These are phyloP conservation scores for Blastomyces gilchristii DNA, from an alignment of 2,329 filamentous ascomycete genomes.

Conservation along the genomic window DNA sequence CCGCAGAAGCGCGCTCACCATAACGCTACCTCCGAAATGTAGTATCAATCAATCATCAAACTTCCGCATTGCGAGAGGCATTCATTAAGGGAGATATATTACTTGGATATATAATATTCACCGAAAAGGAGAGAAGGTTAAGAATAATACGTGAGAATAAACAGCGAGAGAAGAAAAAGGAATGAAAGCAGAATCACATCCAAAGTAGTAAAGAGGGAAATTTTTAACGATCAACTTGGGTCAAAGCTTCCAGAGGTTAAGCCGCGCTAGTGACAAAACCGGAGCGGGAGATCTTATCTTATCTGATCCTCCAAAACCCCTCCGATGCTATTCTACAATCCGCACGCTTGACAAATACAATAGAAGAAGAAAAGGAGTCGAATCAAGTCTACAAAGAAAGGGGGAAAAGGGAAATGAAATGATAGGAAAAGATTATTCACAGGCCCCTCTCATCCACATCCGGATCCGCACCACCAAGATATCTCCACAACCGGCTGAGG, in stretches of 20 bases:
- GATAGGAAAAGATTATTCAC: too few species aligned
- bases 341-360: not conserved
- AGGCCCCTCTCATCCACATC: slow-evolving; percentile 11
- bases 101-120: not conserved
- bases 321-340: too few species aligned
- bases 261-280: too few species aligned
- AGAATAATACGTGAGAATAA: not conserved
- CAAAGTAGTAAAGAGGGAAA: not conserved
- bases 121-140: not conserved
- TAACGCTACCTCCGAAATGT: not conserved
- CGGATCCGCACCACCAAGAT: slow-evolving; percentile 21
- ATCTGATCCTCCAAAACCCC: not conserved
- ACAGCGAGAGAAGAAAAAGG: not conserved
- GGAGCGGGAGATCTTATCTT: not conserved
- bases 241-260: not conserved
- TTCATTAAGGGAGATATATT: not conserved
- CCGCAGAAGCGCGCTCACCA: not conserved
- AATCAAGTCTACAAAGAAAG: too few species aligned
- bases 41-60: not conserved
- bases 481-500: slow-evolving; percentile 16
- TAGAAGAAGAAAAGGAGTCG: too few species aligned
- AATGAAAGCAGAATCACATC: not conserved
- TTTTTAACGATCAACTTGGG: too few species aligned
- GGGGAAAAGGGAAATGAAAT: too few species aligned
- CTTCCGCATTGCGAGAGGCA: not conserved